These are phyloP conservation scores for Saccharomyces hybrid DNA, from an alignment of 1,139 yeast genomes.

Conservation along the genomic window DNA sequence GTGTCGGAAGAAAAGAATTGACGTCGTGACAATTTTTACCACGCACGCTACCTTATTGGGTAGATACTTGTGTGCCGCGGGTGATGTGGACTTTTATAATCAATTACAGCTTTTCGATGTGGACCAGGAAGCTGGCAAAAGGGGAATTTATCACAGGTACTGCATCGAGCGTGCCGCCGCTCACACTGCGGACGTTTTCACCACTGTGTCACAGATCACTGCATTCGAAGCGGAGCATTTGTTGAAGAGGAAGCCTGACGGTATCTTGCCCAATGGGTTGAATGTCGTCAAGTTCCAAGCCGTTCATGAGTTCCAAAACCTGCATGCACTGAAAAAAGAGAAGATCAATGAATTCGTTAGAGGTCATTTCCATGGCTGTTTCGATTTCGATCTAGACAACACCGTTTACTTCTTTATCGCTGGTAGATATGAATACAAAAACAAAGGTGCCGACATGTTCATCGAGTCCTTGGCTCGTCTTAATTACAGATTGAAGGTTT, in stretches of 20 bases:
- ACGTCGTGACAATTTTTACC: constrained; percentile 90
- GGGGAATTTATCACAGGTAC: constrained; percentile 94
- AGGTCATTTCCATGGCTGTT: constrained; percentile 95
- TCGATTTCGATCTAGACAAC: constrained; percentile 88
- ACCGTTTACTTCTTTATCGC: constrained; percentile 93
- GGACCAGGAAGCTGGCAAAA: constrained; percentile 94
- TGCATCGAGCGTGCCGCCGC: constrained; percentile 96
- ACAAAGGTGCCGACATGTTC: constrained; percentile 93
- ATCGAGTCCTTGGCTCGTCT: constrained; percentile 89
- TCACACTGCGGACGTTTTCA: constrained; percentile 92
- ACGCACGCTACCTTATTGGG: constrained; percentile 96
- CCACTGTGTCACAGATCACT: constrained; percentile 94
- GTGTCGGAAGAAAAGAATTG: constrained; percentile 84
- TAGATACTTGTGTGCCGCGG: constrained; percentile 90
- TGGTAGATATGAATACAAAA: constrained; percentile 93
- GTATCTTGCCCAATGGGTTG: constrained; percentile 92
- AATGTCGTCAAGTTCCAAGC: constrained; percentile 95
- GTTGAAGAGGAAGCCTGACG: constrained; percentile 92
- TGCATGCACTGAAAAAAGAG: constrained; percentile 86
- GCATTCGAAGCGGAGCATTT: constrained; percentile 92
- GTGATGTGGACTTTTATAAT: constrained; percentile 83
- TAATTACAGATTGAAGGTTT: constrained; percentile 74
- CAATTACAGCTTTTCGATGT: constrained; percentile 86
- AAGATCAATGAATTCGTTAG: constrained; percentile 90
- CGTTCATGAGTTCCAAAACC: constrained; percentile 93